Base-by-base conservation (phyloP, 352 stramenopile species). In the Globisporangium acanthophoron region DNA sequence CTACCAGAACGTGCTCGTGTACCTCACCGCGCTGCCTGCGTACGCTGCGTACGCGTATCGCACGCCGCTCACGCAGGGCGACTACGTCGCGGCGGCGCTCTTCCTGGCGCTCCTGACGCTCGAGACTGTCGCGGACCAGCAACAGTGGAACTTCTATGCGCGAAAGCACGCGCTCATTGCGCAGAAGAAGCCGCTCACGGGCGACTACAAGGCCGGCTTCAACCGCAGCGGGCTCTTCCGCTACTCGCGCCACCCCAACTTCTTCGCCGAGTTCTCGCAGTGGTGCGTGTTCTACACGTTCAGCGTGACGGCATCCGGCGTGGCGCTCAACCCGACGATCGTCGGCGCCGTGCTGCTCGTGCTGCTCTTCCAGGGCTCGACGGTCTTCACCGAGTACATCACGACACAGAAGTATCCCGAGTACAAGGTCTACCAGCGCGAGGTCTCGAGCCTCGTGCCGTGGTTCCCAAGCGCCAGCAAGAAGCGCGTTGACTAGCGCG, bases 161-260 rank as follows among this genome's bases (percentile, higher is more conserved):
- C 79, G 76, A 52, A 98, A 98, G 67, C 90, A 94, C 63, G 64
- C 67, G 40, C 59, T 74, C 21, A 71, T 85, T 16, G 71, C 66
- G 20, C 62, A 70, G 52, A 85, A 85, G 64, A 49, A 76, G 57
- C 67, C 78, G 29, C 80, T 93, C 43, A 83, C 72, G 5, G 73
- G 74, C 5, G 77, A 92, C 63, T 89, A 71, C 76, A 78, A 80
- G 55, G 66, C 66, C 24, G 86, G 86, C 8, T 94, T 90, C 73
- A 92, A 88, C 70, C 78, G 78, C 61, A 93, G 82, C 37, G 90
- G 91, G 18, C 70, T 97, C 3, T 98, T 97, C 69, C 70, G 78
- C 21, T 95, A 96, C 67, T 91, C 92, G 44, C 87, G 91, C 44
- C 96, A 98, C 68, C 90, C 92, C n/a, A 97, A 97, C 58, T 98